These are phyloP conservation scores for Vitis cinerea DNA, from an alignment of 164 flowering plant species.

Conservation along the genomic window DNA sequence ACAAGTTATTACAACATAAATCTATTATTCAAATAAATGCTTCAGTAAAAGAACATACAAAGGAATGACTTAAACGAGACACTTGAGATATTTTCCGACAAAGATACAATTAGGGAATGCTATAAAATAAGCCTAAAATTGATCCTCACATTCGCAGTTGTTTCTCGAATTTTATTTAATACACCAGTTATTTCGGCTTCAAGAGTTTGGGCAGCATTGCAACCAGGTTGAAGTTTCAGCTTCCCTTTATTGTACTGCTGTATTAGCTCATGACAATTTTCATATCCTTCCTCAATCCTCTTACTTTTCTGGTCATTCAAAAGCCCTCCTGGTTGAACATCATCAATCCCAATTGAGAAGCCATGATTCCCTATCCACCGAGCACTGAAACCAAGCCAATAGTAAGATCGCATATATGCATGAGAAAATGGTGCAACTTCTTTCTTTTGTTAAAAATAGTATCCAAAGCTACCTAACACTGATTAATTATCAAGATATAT, in stretches of 20 bases:
- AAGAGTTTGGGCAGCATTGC: slow-evolving; percentile 83
- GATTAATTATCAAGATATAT: no score
- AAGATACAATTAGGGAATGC: not conserved
- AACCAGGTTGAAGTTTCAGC: slow-evolving; percentile 68
- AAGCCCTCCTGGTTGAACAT: slow-evolving; percentile 72
- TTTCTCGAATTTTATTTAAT: slow-evolving; percentile 69
- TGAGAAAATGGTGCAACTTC: not conserved
- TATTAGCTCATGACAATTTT: slow-evolving; percentile 54
- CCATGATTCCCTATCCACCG: slow-evolving; percentile 99
- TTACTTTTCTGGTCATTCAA: slow-evolving; percentile 40
- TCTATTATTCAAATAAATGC: no score
- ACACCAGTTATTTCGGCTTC: slow-evolving; percentile 63
- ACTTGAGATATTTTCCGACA: not conserved
- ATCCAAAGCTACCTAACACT: no score
- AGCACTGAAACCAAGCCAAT: slow-evolving; percentile 59
- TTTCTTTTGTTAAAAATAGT: not conserved
- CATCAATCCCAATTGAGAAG: slow-evolving; percentile 96
- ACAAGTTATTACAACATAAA: not conserved
- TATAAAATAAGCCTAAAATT: not conserved
- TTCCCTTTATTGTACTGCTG: slow-evolving; percentile 52
- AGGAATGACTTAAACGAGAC: not conserved
- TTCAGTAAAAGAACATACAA: not conserved
- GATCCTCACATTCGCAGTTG: slow-evolving; percentile 54
- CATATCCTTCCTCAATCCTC: slow-evolving; percentile 48
- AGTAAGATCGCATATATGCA: not conserved